phyloP scores from a whole-genome alignment of 2,329 filamentous ascomycete genomes.

The Stemphylium lycopersici region DNA sequence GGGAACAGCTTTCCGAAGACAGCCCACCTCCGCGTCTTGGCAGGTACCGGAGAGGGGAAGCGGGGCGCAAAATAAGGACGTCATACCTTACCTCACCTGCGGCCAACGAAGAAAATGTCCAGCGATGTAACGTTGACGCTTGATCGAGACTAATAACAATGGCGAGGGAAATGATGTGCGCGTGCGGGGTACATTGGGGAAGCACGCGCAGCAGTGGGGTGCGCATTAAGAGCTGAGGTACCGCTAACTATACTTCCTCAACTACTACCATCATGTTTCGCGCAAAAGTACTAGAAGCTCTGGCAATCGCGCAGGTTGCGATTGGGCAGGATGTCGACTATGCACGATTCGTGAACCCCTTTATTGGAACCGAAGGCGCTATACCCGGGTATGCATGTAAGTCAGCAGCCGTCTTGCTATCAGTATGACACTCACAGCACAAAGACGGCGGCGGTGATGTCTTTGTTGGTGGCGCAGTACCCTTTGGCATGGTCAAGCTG shows the following conservation, averaged over 20 bases:
- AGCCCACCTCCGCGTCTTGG: slow-evolving; percentile 19
- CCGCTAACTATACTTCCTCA: neutral
- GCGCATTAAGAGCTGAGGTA: neutral
- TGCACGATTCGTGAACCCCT: slow-evolving; percentile 51
- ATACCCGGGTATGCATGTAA: slow-evolving; percentile 48
- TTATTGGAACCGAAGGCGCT: slow-evolving; percentile 56
- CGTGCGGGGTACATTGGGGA: slow-evolving; percentile 22
- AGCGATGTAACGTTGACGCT: slow-evolving; percentile 32
- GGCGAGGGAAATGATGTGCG: neutral
- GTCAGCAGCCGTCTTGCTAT: neutral
- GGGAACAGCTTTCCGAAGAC: neutral
- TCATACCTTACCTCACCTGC: slow-evolving; percentile 13
- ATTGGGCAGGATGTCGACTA: slow-evolving; percentile 36
- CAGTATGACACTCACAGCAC: neutral
- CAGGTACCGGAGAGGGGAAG: slow-evolving; percentile 22
- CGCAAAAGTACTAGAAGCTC: neutral
- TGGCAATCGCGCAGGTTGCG: neutral
- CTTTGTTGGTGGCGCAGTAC: slow-evolving; percentile 47
- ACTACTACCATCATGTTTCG: neutral
- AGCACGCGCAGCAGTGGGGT: neutral
- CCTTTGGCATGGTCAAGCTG: slow-evolving; percentile 51
- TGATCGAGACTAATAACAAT: slow-evolving; percentile 7
- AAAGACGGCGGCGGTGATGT: slow-evolving; percentile 49
- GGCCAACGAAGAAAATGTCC: neutral
- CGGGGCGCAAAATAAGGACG: slow-evolving; percentile 18